A percentile compares a stretch with the other conserved stretches of the same genome.
phyloP scores from a whole-genome alignment of 768 basidiomycete genomes.

The Serendipita sp. region DNA sequence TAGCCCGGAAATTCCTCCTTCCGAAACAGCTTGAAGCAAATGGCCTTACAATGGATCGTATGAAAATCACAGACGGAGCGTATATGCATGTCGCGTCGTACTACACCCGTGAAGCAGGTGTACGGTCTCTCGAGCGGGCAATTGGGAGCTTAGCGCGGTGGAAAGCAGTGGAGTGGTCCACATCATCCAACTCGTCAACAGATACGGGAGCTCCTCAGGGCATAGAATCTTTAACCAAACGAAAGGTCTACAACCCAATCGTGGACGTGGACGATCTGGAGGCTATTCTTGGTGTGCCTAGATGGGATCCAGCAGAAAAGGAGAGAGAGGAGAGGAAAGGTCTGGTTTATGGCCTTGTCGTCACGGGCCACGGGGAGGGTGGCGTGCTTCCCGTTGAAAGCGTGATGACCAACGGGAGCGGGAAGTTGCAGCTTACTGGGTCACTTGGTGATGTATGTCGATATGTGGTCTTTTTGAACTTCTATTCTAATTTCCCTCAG shows the following conservation, averaged over 20 bases:
- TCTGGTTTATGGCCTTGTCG: slow-evolving; percentile 73
- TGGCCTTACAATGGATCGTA: slow-evolving; percentile 44
- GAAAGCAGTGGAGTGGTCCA: slow-evolving; percentile 87
- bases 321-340: slow-evolving; percentile 62
- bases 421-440: slow-evolving; percentile 63
- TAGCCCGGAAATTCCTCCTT: slow-evolving; percentile 71
- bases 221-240: background rate
- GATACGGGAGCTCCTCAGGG: slow-evolving; percentile 12
- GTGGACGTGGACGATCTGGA: slow-evolving; percentile 66
- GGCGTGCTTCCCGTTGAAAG: slow-evolving; percentile 78
- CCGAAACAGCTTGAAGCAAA: slow-evolving; percentile 78
- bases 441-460: slow-evolving; percentile 62
- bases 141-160: slow-evolving; percentile 78
- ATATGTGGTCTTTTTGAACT: background rate
- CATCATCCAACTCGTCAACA: slow-evolving; percentile 38
- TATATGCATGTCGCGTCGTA: slow-evolving; percentile 56
- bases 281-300: slow-evolving; percentile 62
- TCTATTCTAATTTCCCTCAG: slow-evolving; percentile 16
- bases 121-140: slow-evolving; percentile 76
- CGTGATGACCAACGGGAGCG: slow-evolving; percentile 57
- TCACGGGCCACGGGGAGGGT: slow-evolving; percentile 78
- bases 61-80: slow-evolving; percentile 53
- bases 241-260: slow-evolving; percentile 35
- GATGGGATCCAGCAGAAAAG: slow-evolving; percentile 66
- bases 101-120: slow-evolving; percentile 85